Conservation (phyloP, 148 eudicot genomes). For the Polygonum maritimum region DNA sequence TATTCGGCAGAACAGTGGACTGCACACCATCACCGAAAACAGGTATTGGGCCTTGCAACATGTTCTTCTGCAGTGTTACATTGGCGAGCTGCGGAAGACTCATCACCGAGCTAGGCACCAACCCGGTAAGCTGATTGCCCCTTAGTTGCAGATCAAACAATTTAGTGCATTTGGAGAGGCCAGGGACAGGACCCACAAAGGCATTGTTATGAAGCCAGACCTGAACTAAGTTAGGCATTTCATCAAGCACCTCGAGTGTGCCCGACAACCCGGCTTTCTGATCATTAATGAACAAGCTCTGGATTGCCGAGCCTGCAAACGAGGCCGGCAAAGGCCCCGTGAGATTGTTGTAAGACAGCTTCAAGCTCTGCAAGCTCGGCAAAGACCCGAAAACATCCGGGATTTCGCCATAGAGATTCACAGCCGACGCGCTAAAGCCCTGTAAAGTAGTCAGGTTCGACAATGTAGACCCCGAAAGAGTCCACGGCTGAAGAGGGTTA, state of each 20-base stretch:
- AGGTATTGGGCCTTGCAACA: conserved; percentile 33
- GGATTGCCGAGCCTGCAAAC: conserved; percentile 29
- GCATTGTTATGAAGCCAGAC: conserved; percentile 32
- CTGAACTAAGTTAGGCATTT: conserved; percentile 32
- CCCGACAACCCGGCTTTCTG: conserved; percentile 50
- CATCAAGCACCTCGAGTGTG: conserved; percentile 29
- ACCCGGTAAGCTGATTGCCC: conserved; percentile 29
- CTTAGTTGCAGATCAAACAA: conserved; percentile 35
- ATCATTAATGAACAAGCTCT: conserved; percentile 51
- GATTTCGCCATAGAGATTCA: conserved; percentile 30
- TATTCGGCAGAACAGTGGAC: conserved; percentile 18
- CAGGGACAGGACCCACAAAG: conserved; percentile 26
- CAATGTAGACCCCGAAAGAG: conserved; percentile 24
- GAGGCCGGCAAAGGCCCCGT: conserved; percentile 53
- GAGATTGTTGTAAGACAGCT: conserved; percentile 52
- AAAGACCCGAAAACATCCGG: conserved; percentile 52
- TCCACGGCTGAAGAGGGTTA: conserved; percentile 40
- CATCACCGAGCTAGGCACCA: conserved; percentile 22
- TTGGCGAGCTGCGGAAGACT: conserved; percentile 20
- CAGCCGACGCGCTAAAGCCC: conserved; percentile 22
- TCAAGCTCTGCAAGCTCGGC: conserved; percentile 27
- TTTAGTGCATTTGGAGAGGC: conserved; percentile 18
- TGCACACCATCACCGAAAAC: conserved; percentile 15
- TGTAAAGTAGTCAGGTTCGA: conserved; percentile 23
- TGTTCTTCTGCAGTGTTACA: conserved; percentile 29